These are phyloP conservation scores for Verbena officinalis DNA, from an alignment of 257 asterid species.

Conservation along the genomic window DNA sequence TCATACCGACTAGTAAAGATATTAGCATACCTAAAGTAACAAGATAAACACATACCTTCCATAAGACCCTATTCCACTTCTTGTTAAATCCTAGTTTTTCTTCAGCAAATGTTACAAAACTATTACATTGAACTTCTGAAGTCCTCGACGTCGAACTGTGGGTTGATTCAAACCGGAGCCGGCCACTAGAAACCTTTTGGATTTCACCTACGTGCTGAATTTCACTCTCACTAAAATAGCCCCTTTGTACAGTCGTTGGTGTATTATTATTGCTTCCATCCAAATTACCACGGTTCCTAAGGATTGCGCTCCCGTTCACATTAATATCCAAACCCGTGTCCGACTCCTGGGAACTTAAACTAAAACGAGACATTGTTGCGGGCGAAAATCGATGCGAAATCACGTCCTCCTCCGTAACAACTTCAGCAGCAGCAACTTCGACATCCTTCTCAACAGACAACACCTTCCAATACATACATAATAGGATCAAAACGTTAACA, in stretches of 20 bases:
- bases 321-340: conserved; percentile 30
- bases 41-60: conserved; percentile 80
- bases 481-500: conserved; percentile 57
- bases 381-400: conserved; percentile 76
- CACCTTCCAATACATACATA: conserved; percentile 80
- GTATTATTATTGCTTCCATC: conserved; percentile 26
- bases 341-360: conserved; percentile 50
- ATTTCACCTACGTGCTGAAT: no score
- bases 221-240: conserved; percentile 39
- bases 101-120: conserved; percentile 27
- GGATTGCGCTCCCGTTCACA: conserved; percentile 26
- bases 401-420: conserved; percentile 58
- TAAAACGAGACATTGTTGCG: conserved; percentile 71
- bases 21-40: conserved; percentile 81
- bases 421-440: conserved; percentile 55
- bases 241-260: no score
- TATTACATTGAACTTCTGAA: conserved; percentile 25
- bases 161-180: conserved; percentile 21
- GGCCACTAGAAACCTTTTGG: conserved; percentile 19
- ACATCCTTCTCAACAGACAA: conserved; percentile 67
- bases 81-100: conserved; percentile 35
- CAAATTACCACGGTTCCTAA: conserved; percentile 39
- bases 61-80: conserved; percentile 53
- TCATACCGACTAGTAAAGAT: conserved; percentile 65
- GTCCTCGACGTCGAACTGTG: conserved; percentile 29